Evolutionary conservation across 2,329 filamentous ascomycete genomes (phyloP), one percentile per base, ranked within the genome.

Genomic region (Trichoderma asperellum): DNA sequence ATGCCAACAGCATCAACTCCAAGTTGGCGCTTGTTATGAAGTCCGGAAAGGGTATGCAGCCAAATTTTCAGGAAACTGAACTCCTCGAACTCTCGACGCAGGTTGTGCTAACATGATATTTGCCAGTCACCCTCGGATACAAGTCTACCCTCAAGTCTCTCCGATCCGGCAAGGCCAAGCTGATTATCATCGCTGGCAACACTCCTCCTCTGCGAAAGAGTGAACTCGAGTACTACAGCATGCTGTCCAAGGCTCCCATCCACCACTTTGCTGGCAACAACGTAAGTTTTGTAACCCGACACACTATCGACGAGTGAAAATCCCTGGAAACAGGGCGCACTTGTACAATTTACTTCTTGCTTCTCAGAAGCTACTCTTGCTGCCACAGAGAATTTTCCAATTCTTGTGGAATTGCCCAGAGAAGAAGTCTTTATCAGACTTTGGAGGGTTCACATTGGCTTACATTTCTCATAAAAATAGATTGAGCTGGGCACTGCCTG

Each of bases 211-310:
- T 99, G 79, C 91, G 95, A 84, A 99, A 98, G 91, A 93, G 89
- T 79, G 95, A 98, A 88, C 90, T 97, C 73, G 95, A 97, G 87
- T 97, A 93, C 87, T 94, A 94, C 87, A 89, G 89, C 82, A 96
- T 96, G 93, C 84, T 97, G 79, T 91, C 90, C 83, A 97, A 98
- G 91, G 93, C 91, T 78, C 90, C 92, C 75, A 95, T 98, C 79
- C 95, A 98, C 89, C 96, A 99, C 89, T 98, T 97, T 87, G 88
- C 88, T 77, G 96, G 96, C 80, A 97, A 96, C 91, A 98, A 98
- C 90, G 95, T 98, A 91, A 91, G 95, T 93, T 71, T 72, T n/a
- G 24, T 71, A 71, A 65, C 71, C 74, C 76, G 72, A 68, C 73
- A 80, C 68, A 70, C 73, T 52, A 72, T 71, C 43, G 71, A 60